phyloP scores from a whole-genome alignment of 2,329 filamentous ascomycete genomes.

The Fusarium albosuccineum region DNA sequence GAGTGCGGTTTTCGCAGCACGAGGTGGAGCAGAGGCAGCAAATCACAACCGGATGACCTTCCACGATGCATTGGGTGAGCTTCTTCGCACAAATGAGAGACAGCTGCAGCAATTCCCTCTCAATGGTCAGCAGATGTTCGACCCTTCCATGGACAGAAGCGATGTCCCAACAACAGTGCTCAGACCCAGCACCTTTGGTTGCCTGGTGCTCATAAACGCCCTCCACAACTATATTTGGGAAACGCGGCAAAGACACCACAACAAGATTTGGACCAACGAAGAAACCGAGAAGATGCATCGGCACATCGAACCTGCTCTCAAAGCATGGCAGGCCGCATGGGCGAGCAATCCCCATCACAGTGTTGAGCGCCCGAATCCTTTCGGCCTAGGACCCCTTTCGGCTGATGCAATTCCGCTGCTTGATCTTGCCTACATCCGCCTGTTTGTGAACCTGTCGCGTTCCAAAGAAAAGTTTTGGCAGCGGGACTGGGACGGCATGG shows the following conservation, averaged over 20 bases:
- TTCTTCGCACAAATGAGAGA: conserved; percentile 81
- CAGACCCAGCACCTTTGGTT: conserved; percentile 90
- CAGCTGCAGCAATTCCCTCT: conserved; percentile 66
- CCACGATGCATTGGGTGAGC: conserved; percentile 81
- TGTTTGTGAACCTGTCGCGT: conserved; percentile 93
- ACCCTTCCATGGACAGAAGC: conserved; percentile 30
- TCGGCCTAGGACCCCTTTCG: conserved; percentile 83
- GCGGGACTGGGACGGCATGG: conserved; percentile 91
- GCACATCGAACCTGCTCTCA: conserved; percentile 92
- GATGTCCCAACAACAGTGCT: conserved; percentile 73
- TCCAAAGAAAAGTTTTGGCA: conserved; percentile 96
- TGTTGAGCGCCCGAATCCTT: conserved; percentile 86
- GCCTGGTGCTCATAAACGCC: conserved; percentile 90
- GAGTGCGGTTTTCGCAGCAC: conserved; percentile 82
- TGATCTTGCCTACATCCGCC: conserved; percentile 89
- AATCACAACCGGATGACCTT: conserved; percentile 82
- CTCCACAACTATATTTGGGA: conserved; percentile 99
- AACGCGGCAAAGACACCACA: conserved; percentile 89
- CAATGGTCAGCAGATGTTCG: conserved; percentile 29
- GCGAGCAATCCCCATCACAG: conserved; percentile 87
- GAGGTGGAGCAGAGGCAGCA: conserved; percentile 78
- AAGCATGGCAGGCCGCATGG: conserved; percentile 96
- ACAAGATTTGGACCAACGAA: conserved; percentile 88
- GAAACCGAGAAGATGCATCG: conserved; percentile 97
- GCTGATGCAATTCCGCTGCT: conserved; percentile 92